phyloP scores from a whole-genome alignment of 352 stramenopile genomes.

The Blastocystis sp. region DNA sequence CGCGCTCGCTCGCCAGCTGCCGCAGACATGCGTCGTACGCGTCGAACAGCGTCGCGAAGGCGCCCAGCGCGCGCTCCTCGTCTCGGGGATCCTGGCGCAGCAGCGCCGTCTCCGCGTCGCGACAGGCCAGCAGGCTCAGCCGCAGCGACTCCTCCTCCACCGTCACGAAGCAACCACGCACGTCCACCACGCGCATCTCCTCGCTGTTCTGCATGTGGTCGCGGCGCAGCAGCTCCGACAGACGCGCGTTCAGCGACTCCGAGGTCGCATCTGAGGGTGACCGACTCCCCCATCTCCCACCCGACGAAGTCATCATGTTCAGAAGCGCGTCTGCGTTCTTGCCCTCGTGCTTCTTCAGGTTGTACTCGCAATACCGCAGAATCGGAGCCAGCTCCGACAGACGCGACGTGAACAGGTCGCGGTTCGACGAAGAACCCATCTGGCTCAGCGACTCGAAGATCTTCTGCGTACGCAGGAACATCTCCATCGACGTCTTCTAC shows the following conservation, averaged over 20 bases:
- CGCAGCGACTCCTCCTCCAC: neutral
- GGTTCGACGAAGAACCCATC: neutral
- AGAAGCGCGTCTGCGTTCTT: neutral
- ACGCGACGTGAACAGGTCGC: neutral
- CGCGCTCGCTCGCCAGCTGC: neutral
- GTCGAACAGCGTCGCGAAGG: neutral
- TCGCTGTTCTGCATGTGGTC: conserved; percentile 1
- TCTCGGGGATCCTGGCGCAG: neutral
- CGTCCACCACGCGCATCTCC: neutral
- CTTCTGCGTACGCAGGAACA: conserved; percentile 31
- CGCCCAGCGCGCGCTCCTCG: neutral
- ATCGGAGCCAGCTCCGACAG: neutral
- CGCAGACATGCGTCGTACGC: neutral
- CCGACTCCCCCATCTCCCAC: neutral
- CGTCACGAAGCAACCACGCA: neutral
- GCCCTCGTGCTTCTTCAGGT: conserved; percentile 13
- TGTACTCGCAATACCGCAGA: conserved; percentile 46
- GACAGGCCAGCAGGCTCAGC: neutral
- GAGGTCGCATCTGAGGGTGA: neutral
- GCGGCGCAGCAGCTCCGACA: neutral
- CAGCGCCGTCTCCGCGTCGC: neutral
- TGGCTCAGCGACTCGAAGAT: conserved; percentile 31
- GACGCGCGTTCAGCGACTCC: neutral
- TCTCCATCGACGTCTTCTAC: neutral
- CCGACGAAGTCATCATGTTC: neutral